These are phyloP conservation scores for Beta macrorhiza DNA, from an alignment of 179 eudicot species.

Conservation along the genomic window DNA sequence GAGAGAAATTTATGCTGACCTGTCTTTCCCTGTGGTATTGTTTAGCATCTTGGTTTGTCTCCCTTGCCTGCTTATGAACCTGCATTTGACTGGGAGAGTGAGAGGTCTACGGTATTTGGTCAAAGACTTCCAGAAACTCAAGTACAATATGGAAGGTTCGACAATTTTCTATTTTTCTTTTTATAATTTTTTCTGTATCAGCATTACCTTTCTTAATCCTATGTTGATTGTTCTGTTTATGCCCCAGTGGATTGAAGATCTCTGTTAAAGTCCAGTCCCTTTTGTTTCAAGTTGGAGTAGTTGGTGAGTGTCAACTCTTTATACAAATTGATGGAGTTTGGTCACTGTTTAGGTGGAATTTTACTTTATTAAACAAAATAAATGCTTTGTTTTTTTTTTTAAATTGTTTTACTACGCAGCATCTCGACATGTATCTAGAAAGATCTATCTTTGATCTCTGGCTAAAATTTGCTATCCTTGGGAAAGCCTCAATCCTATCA, in stretches of 20 bases:
- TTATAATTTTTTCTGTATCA: not conserved
- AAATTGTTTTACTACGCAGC: too few relatives aligned
- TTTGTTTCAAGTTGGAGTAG: slow-evolving; percentile 91
- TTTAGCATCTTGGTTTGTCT: slow-evolving; percentile 88
- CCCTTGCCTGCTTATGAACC: slow-evolving; percentile 97
- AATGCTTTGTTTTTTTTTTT: too few relatives aligned
- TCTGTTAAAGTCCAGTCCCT: slow-evolving; percentile 90
- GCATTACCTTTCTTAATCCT: slow-evolving; percentile 4
- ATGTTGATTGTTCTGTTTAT: slow-evolving; percentile 19
- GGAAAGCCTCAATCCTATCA: not conserved
- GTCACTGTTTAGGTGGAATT: not conserved
- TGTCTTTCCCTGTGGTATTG: slow-evolving; percentile 16
- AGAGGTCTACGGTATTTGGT: slow-evolving; percentile 89
- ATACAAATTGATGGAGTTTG: slow-evolving; percentile 1
- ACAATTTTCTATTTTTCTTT: slow-evolving; percentile 10
- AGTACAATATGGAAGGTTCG: slow-evolving; percentile 74
- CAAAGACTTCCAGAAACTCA: slow-evolving; percentile 80
- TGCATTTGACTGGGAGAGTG: slow-evolving; percentile 97
- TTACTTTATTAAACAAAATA: not conserved
- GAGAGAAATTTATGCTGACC: not conserved
- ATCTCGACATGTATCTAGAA: too few relatives aligned
- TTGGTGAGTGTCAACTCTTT: slow-evolving; percentile 54
- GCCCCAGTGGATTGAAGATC: slow-evolving; percentile 84
- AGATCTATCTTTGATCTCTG: not conserved
- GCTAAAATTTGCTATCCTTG: not conserved